A percentile compares a stretch with the other conserved stretches of the same genome.
Evolutionary conservation across 148 eudicot genomes (phyloP).

Genomic region (Cornus controversa): DNA sequence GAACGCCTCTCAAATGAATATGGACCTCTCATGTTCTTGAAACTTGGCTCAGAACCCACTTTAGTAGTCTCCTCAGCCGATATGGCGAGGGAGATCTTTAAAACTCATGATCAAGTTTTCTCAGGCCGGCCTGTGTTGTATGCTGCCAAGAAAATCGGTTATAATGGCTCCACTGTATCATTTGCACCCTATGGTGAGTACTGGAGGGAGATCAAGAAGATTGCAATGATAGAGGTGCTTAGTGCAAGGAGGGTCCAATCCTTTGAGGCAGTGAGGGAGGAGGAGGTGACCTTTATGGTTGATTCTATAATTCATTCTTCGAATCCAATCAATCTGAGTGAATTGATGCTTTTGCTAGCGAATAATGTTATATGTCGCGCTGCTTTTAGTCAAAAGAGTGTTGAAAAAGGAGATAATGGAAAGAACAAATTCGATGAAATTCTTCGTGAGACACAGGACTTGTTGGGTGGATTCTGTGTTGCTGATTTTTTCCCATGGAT

Average conservation of each 20-base stretch:
- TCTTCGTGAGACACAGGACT: slow-evolving; percentile 26
- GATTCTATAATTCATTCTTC: slow-evolving; percentile 17
- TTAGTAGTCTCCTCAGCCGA: slow-evolving; percentile 52
- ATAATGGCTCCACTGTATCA: slow-evolving; percentile 24
- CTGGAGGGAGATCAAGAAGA: slow-evolving; percentile 50
- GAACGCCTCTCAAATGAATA: slow-evolving; percentile 27
- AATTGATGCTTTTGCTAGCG: slow-evolving; percentile 28
- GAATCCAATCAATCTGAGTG: slow-evolving; percentile 34
- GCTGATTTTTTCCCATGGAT: slow-evolving; percentile 60
- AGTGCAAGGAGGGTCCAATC: slow-evolving; percentile 43
- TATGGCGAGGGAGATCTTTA: slow-evolving; percentile 40
- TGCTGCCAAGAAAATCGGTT: slow-evolving; percentile 32
- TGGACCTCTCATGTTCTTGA: slow-evolving; percentile 50
- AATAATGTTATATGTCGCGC: slow-evolving; percentile 44
- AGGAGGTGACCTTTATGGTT: slow-evolving; percentile 37
- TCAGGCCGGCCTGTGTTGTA: slow-evolving; percentile 44
- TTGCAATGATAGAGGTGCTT: slow-evolving; percentile 33
- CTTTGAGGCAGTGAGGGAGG: slow-evolving; percentile 27
- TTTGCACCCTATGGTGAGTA: slow-evolving; percentile 44
- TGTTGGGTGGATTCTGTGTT: slow-evolving; percentile 47
- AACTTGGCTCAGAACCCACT: slow-evolving; percentile 52
- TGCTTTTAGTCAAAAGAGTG: slow-evolving; percentile 36
- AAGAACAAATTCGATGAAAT: slow-evolving; percentile 21
- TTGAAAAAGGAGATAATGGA: slow-evolving; percentile 2
- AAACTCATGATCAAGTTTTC: slow-evolving; percentile 39